phyloP scores from a whole-genome alignment of 441 rosid species.

The Manihot esculenta region DNA sequence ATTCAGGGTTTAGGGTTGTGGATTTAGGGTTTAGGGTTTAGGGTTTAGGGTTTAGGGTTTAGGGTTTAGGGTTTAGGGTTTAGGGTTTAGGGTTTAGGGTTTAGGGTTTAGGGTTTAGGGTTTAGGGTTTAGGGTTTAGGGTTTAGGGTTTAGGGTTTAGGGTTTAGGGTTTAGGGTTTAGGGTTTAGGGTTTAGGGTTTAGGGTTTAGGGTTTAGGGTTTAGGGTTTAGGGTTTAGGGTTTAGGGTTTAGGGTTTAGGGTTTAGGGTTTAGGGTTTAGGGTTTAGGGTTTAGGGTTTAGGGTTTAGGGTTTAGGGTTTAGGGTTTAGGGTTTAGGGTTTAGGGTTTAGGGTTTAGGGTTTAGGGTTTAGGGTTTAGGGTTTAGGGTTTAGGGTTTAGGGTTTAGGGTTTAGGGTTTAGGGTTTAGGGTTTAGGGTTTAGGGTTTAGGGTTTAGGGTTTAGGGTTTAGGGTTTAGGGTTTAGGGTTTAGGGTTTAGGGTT shows the following conservation, averaged over 20 bases:
- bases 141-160: not conserved
- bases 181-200: constrained; percentile 3
- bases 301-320: not conserved
- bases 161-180: constrained; percentile 1
- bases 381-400: constrained; percentile 8
- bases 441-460: constrained; percentile 8
- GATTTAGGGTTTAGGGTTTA: not conserved
- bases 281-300: not conserved
- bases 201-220: constrained; percentile 9
- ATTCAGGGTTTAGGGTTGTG: too few relatives aligned
- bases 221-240: constrained; percentile 1
- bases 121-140: not conserved
- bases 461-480: constrained; percentile 16
- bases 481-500: constrained; percentile 13
- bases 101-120: not conserved
- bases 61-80: not conserved
- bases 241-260: not conserved
- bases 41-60: constrained; percentile 3
- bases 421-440: constrained; percentile 9
- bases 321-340: not conserved
- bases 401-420: constrained; percentile 11
- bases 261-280: not conserved
- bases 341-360: not conserved
- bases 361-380: constrained; percentile 12
- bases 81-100: not conserved